A percentile compares a stretch with the other conserved stretches of the same genome.
phyloP scores from a whole-genome alignment of 495 filamentous ascomycete species.

The Glonium stellatum region DNA sequence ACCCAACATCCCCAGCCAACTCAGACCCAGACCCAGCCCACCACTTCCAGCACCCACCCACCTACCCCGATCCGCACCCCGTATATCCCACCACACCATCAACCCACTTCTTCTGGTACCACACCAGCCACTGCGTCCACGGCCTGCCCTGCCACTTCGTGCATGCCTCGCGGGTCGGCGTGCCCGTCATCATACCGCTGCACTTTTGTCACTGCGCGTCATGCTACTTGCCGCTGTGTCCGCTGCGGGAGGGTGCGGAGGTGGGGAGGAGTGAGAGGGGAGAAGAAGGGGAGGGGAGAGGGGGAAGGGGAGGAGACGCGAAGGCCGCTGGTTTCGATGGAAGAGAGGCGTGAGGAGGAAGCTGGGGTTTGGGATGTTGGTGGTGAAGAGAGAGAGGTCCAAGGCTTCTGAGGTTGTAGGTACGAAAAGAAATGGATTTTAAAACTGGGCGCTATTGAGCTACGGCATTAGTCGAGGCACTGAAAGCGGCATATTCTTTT shows the following conservation, averaged over 20 bases:
- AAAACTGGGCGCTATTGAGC: no score
- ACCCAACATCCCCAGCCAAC: no score
- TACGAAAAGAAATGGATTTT: background rate
- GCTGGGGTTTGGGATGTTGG: no score
- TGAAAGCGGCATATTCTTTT: no score
- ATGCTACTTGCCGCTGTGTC: background rate
- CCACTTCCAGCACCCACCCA: background rate
- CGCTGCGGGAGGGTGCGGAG: background rate
- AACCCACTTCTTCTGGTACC: conserved; percentile 20
- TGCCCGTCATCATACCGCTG: background rate
- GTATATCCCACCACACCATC: background rate
- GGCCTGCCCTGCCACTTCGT: background rate
- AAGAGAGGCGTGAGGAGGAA: no score
- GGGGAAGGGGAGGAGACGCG: conserved; percentile 28
- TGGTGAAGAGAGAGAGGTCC: background rate
- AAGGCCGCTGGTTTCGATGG: background rate
- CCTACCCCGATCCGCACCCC: background rate
- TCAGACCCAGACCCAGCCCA: background rate
- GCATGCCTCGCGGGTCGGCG: background rate
- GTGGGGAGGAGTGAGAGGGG: conserved; percentile 4
- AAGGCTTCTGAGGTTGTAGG: background rate
- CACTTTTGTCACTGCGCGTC: background rate
- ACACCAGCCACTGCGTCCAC: conserved; percentile 1
- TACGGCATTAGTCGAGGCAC: no score
- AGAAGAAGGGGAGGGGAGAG: no score